Evolutionary conservation across 768 basidiomycete species (phyloP).

Genomic region (Cubamyces lactineus): DNA sequence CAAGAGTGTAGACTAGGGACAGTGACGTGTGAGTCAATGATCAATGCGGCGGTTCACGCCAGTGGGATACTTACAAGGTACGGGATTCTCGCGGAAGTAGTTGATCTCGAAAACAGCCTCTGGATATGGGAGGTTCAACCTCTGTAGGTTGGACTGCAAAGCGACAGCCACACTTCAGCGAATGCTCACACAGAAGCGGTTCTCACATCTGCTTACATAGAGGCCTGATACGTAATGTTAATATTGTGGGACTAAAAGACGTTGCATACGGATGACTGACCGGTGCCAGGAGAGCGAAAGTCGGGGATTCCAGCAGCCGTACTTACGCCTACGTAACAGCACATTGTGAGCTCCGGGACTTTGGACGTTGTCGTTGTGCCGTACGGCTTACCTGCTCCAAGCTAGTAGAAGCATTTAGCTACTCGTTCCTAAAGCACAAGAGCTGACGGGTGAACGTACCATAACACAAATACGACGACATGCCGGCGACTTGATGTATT

Average conservation of each 20-base stretch:
- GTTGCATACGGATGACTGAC: constrained; percentile 13
- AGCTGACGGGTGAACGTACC: constrained; percentile 46
- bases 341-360: neutral
- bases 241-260: too few species aligned
- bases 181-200: too few species aligned
- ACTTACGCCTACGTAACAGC: constrained; percentile 38
- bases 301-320: constrained; percentile 54
- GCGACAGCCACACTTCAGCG: neutral
- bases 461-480: constrained; percentile 76
- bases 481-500: constrained; percentile 67
- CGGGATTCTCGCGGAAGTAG: constrained; percentile 80
- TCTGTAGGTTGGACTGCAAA: constrained; percentile 71
- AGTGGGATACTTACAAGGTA: constrained; percentile 61
- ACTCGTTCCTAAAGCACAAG: neutral
- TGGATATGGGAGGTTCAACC: constrained; percentile 83
- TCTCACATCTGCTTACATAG: constrained; percentile 18
- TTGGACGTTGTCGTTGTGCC: neutral
- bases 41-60: neutral
- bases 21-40: neutral
- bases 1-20: constrained; percentile 78
- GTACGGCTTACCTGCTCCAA: constrained; percentile 64
- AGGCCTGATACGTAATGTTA: constrained; percentile 16
- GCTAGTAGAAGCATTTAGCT: constrained; percentile 38
- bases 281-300: constrained; percentile 52
- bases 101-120: constrained; percentile 95